Conservation (phyloP, 768 basidiomycete genomes). For the Pleurotus platypus region DNA sequence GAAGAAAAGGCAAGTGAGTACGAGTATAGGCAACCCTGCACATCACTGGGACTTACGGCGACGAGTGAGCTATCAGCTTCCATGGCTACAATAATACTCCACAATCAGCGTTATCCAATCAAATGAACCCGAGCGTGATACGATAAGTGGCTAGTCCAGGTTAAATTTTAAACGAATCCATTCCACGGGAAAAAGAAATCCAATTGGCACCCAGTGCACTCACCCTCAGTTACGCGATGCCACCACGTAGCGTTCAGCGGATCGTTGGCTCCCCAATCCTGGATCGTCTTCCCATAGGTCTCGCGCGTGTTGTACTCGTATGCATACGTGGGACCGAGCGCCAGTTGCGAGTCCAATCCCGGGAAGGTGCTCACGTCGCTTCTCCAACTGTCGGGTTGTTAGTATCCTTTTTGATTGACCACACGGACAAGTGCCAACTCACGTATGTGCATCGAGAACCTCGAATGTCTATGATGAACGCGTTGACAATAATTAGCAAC, state of each 20-base stretch:
- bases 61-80: constrained; percentile 52
- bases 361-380: constrained; percentile 58
- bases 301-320: constrained; percentile 72
- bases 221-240: constrained; percentile 72
- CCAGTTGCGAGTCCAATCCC: constrained; percentile 51
- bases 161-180: no score
- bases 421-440: constrained; percentile 18
- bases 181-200: background rate
- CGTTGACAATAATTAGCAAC: background rate
- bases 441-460: constrained; percentile 76
- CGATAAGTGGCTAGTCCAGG: no score
- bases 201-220: constrained; percentile 19
- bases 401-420: no score
- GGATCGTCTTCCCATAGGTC: constrained; percentile 56
- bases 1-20: background rate
- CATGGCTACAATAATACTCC: constrained; percentile 44
- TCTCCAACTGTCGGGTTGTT: constrained; percentile 45
- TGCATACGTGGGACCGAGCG: constrained; percentile 56
- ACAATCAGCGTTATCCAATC: background rate
- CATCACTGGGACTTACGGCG: constrained; percentile 33
- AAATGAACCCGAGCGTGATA: no score
- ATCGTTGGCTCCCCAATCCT: constrained; percentile 57
- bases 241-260: constrained; percentile 83
- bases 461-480: constrained; percentile 59
- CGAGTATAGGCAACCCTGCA: background rate